A percentile compares a stretch with the other conserved stretches of the same genome.
phyloP scores from a whole-genome alignment of 768 basidiomycete genomes.

The Suillus decipiens region DNA sequence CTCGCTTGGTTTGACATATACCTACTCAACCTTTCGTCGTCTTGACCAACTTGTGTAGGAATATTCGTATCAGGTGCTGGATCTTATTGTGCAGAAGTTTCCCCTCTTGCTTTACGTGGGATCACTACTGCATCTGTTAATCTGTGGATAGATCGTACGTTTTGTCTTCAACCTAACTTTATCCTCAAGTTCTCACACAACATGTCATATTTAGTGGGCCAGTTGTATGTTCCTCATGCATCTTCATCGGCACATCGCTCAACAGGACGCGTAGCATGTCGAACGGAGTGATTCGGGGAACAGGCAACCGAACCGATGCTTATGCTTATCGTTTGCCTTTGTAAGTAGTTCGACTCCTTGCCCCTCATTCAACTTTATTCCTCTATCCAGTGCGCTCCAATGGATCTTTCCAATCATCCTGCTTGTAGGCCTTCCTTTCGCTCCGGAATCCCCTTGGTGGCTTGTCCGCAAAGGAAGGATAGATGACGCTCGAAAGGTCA shows the following conservation, averaged over 20 bases:
- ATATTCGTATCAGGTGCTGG: slow-evolving; percentile 28
- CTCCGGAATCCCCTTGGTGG: slow-evolving; percentile 37
- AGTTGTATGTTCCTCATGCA: slow-evolving; percentile 19
- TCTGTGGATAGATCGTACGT: slow-evolving; percentile 28
- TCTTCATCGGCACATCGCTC: background rate
- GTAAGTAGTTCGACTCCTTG: slow-evolving; percentile 15
- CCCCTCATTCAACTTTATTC: background rate
- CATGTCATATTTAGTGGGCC: slow-evolving; percentile 19
- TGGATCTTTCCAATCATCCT: slow-evolving; percentile 36
- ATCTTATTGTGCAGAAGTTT: slow-evolving; percentile 30
- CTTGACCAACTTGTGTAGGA: slow-evolving; percentile 12
- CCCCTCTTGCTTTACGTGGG: slow-evolving; percentile 28
- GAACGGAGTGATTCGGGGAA: slow-evolving; percentile 26
- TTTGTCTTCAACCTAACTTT: background rate
- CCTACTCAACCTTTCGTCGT: background rate
- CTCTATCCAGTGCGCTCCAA: slow-evolving; percentile 26
- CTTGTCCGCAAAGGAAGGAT: slow-evolving; percentile 31
- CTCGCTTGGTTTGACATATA: slow-evolving; percentile 20
- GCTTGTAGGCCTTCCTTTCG: slow-evolving; percentile 31
- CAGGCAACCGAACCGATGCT: slow-evolving; percentile 21
- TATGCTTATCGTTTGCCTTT: slow-evolving; percentile 31
- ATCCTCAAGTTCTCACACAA: background rate
- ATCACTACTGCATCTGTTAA: slow-evolving; percentile 28
- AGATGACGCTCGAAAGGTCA: slow-evolving; percentile 24
- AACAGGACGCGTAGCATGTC: slow-evolving; percentile 19